Conservation (phyloP, 108 stramenopile genomes). For the Nannochloropsis gaditana region DNA sequence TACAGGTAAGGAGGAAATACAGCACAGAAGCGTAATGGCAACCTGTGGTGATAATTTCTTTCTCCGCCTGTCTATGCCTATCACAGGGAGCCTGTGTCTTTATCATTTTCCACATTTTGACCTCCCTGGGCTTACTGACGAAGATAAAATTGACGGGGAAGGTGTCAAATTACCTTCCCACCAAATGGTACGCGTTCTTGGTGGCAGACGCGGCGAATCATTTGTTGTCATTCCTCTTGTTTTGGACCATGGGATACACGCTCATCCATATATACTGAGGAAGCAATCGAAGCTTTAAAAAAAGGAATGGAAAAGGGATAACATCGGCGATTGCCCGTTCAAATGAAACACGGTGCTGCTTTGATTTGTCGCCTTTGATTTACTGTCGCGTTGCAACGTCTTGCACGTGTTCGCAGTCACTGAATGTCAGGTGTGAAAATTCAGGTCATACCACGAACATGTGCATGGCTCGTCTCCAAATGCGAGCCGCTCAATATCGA, state of each 20-base stretch:
- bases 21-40: background rate
- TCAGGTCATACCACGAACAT: no score
- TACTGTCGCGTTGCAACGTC: no score
- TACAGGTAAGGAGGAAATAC: background rate
- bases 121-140: background rate
- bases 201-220: slow-evolving; percentile 4
- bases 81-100: background rate
- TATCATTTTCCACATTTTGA: background rate
- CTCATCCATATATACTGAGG: slow-evolving; percentile 7
- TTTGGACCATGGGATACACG: slow-evolving; percentile 14
- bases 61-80: background rate
- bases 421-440: no score
- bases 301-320: no score
- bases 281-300: background rate
- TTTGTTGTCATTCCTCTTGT: background rate
- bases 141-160: slow-evolving; percentile 20
- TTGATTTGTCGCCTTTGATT: no score
- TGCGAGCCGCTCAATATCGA: no score
- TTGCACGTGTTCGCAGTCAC: no score
- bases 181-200: slow-evolving; percentile 4
- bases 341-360: no score
- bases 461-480: no score
- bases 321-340: no score
- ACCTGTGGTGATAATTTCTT: background rate
- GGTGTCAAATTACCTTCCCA: background rate